These are phyloP conservation scores for Teratosphaeria gauchensis DNA, from an alignment of 2,329 filamentous ascomycete genomes.

Conservation along the genomic window DNA sequence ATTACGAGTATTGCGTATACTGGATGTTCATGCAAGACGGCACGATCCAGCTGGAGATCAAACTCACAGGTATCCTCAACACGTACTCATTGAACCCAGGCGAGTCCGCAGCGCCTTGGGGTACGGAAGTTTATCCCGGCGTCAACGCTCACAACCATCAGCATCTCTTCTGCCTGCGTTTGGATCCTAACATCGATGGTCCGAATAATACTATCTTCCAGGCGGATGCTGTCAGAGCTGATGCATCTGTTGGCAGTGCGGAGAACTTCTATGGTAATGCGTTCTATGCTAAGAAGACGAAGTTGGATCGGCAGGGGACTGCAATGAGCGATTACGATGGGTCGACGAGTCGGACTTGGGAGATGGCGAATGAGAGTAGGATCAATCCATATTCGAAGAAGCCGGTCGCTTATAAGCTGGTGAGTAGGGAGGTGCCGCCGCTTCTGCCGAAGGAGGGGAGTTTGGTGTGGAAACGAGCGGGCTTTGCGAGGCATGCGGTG, in stretches of 20 bases:
- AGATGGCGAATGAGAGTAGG: slow-evolving; percentile 75
- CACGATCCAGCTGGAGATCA: slow-evolving; percentile 80
- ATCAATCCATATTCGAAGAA: slow-evolving; percentile 81
- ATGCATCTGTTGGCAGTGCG: slow-evolving; percentile 65
- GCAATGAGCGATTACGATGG: slow-evolving; percentile 74
- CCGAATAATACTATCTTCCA: slow-evolving; percentile 77
- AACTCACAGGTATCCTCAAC: slow-evolving; percentile 86
- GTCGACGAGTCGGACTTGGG: slow-evolving; percentile 72
- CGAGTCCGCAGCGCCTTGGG: slow-evolving; percentile 79
- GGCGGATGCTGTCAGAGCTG: slow-evolving; percentile 61
- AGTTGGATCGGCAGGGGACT: slow-evolving; percentile 59
- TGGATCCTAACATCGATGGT: slow-evolving; percentile 82
- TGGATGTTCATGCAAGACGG: slow-evolving; percentile 92
- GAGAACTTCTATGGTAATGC: slow-evolving; percentile 88
- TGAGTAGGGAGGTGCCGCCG: slow-evolving; percentile 71
- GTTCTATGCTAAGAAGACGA: slow-evolving; percentile 77
- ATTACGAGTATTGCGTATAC: slow-evolving; percentile 83
- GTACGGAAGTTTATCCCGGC: slow-evolving; percentile 80
- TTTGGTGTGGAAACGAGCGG: slow-evolving; percentile 81
- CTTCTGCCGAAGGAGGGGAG: slow-evolving; percentile 72
- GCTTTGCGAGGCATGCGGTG: slow-evolving; percentile 76
- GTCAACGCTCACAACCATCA: slow-evolving; percentile 96
- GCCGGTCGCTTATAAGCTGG: slow-evolving; percentile 78
- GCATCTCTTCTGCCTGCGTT: slow-evolving; percentile 82
- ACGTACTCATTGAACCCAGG: slow-evolving; percentile 73